A percentile compares a stretch with the other conserved stretches of the same genome.
Conservation (phyloP, 2,329 filamentous ascomycete species). For the Trichophaea hybrida region DNA sequence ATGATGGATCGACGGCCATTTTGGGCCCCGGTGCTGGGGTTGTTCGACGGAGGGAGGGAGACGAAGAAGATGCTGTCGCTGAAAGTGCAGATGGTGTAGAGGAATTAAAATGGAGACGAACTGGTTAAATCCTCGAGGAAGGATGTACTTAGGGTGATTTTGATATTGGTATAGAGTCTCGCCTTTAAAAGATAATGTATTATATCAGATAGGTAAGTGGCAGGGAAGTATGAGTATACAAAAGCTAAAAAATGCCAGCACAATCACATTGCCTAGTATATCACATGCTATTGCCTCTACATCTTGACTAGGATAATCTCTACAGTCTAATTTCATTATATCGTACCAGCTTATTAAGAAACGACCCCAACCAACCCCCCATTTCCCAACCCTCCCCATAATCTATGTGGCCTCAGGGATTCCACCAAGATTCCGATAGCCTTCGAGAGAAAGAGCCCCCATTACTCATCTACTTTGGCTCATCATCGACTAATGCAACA, state of each 20-base stretch:
- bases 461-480: neutral
- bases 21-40: conserved; percentile 20
- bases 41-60: conserved; percentile 13
- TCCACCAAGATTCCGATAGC: neutral
- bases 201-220: too few species aligned
- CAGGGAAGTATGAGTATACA: too few species aligned
- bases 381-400: too few species aligned
- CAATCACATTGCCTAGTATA: too few species aligned
- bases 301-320: neutral
- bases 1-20: neutral
- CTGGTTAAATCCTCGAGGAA: conserved; percentile 3
- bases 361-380: too few species aligned
- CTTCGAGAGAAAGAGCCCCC: neutral
- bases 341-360: neutral
- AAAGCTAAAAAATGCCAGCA: too few species aligned
- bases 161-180: neutral
- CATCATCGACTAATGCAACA: neutral
- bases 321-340: neutral
- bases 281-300: too few species aligned
- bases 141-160: neutral
- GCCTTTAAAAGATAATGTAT: neutral
- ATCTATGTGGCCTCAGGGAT: too few species aligned
- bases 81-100: neutral
- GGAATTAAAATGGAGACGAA: conserved; percentile 20
- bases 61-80: neutral